A percentile compares a stretch with the other conserved stretches of the same genome.
Evolutionary conservation across 2,329 filamentous ascomycete species (phyloP).

Genomic region (Chaetomium globosum): DNA sequence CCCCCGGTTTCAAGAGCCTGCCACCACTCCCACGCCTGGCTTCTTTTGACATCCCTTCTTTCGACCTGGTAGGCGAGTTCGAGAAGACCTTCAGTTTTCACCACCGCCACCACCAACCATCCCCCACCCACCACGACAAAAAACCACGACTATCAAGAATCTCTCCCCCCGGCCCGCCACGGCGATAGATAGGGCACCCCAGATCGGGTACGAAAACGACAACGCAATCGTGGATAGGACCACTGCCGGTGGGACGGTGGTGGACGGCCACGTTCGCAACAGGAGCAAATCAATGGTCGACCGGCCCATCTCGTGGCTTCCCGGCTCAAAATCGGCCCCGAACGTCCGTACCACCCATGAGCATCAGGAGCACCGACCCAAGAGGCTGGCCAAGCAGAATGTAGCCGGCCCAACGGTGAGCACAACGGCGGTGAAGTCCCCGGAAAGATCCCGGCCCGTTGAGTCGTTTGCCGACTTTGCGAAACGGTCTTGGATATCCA

Average conservation of each 20-base stretch:
- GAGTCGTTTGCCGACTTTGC: constrained; percentile 56
- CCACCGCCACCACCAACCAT: background rate
- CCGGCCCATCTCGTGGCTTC: constrained; percentile 57
- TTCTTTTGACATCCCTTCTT: constrained; percentile 57
- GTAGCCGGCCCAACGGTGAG: constrained; percentile 29
- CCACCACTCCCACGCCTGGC: constrained; percentile 42
- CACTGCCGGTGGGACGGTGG: constrained; percentile 34
- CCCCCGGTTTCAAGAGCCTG: constrained; percentile 42
- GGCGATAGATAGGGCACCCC: constrained; percentile 16
- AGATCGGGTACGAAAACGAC: background rate
- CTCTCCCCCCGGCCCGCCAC: constrained; percentile 16
- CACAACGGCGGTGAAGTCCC: constrained; percentile 36
- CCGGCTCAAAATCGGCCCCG: constrained; percentile 48
- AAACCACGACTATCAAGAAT: background rate
- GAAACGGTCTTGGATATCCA: constrained; percentile 55
- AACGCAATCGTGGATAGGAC: constrained; percentile 1
- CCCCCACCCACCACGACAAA: background rate
- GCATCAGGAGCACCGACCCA: constrained; percentile 37
- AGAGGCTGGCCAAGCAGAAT: constrained; percentile 32
- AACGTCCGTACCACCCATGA: constrained; percentile 41
- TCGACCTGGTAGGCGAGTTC: constrained; percentile 55
- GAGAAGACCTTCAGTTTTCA: constrained; percentile 50
- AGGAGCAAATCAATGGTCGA: constrained; percentile 53
- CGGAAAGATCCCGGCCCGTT: constrained; percentile 45
- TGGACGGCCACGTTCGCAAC: constrained; percentile 45